Percentiles rank a stretch among this genome's conserved stretches.
Conservation (phyloP, 208 protist genomes). For the Trypanosoma vivax region DNA sequence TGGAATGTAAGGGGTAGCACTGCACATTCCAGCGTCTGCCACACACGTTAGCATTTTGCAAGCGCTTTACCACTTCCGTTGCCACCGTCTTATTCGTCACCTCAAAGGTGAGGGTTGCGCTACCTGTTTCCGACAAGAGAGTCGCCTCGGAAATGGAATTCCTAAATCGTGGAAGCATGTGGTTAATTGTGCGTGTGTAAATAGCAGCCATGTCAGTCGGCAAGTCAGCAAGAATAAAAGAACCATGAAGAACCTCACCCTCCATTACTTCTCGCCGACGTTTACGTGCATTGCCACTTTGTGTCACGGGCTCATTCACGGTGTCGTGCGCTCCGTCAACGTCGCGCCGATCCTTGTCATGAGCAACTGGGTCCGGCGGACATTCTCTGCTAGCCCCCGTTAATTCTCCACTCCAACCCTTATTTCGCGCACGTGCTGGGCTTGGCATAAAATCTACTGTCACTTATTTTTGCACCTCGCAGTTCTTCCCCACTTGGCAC, state of each 20-base stretch:
- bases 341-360: no score
- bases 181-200: conserved; percentile 55
- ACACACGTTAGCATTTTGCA: conserved; percentile 64
- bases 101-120: conserved; percentile 65
- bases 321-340: no score
- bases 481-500: no score
- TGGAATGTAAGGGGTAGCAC: conserved; percentile 33
- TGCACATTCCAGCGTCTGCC: conserved; percentile 77
- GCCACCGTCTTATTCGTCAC: conserved; percentile 50
- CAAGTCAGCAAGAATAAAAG: conserved; percentile 54
- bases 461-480: no score
- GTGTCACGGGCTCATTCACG: background rate
- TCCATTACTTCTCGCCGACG: conserved; percentile 7
- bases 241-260: conserved; percentile 46
- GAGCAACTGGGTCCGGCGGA: no score
- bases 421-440: no score
- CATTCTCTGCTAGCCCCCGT: no score
- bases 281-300: background rate
- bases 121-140: conserved; percentile 68
- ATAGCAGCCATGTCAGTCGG: conserved; percentile 54
- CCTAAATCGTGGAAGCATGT: conserved; percentile 30
- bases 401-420: no score
- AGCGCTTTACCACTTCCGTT: conserved; percentile 39
- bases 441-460: no score
- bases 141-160: conserved; percentile 22